Base-by-base conservation (phyloP, 106 monocot species). In the Posidonia australis region DNA sequence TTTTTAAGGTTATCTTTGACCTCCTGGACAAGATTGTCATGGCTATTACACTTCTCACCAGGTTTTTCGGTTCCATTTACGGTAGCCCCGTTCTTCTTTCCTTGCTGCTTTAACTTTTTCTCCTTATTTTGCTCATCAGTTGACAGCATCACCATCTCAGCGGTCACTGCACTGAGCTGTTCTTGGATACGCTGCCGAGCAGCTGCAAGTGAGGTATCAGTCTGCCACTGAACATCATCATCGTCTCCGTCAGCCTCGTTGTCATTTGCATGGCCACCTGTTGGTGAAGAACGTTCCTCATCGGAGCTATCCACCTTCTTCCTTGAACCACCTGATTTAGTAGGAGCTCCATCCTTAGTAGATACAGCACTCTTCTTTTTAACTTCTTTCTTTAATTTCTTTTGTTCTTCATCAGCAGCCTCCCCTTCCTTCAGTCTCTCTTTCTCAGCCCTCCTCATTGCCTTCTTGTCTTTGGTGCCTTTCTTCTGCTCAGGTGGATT, bases 61-160 rank as follows among this genome's bases (percentile, higher is more conserved):
- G 18, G 10, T 26, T 10, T 25, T 3, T 29, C 63, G 30, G 63
- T 36, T 25, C 59, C 65, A 52, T 46, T 44, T 0, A 16, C 25
- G 4, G 29, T 16, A 12, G 19, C 70, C 13, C 29, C 23, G 1
- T 51, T 64, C 41, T 64, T 65, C 24, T 76, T 62, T 24, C 51
- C 44, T 31, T 66, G 29, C 51, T 58, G 23, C 53, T 60, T 48
- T 11, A 58, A 46, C 62, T 73, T 78, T 63, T 73, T 54, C 41
- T 82, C 36, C 31, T 70, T 16, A 24, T 47, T 19, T 41, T 60
- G 1, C 25, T 78, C 17, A 51, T 22, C 32, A 13, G 88, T 83
- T 2, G 93, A 74, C 10, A 92, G 82, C 73, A 93, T 83, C 0
- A 82, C 82, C 82, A 82, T 82, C 20, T 78, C 82, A 20, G 78